Evolutionary conservation across 331 rosid species (phyloP), one percentile per base, ranked within the genome.

Genomic region (Pyracantha coccinea): DNA sequence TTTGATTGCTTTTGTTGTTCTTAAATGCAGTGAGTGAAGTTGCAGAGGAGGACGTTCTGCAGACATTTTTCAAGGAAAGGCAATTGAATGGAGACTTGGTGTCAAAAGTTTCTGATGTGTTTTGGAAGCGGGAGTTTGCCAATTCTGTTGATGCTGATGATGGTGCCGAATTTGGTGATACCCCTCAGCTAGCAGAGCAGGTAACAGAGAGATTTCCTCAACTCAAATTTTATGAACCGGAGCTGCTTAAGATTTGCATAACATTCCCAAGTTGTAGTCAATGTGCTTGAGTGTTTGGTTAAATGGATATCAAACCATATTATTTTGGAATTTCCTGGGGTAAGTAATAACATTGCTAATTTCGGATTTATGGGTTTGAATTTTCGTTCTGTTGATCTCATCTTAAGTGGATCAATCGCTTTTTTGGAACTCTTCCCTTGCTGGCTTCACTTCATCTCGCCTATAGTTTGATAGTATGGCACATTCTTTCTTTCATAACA

Each of bases 41-140:
- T 78, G 85, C 52, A 1, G 90, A 90, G 8, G 91, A 87, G 73
- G 96, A 92, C 47, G 91, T 86, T 79, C 70, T 93, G 74, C 89
- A 84, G 84, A 81, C 73, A 5, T 93, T 89, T 86, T 78, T 89
- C 11, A 73, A 86, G 85, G 96, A 93, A 65, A 89, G 98, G 76
- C 86, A 89, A 74, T 64, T 81, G 67, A 91, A 77, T 29, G 94
- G 97, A 8, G 98, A 93, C 84, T 81, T 93, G 77, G 79, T 93
- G 54, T 84, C 98, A 47, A 91, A 83, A 81, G 82, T 85, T 83
- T 82, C 90, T 68, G 98, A 93, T 84, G 77, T 93, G 82, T 78
- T 93, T 62, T 93, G 98, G 98, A 87, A 38, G 80, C 85, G 83
- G 71, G 83, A 87, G 57, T 75, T 79, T 68, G 50, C 64, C 57